These are phyloP conservation scores for Rhynchosporium secalis DNA, from an alignment of 2,329 filamentous ascomycete species.

Conservation along the genomic window DNA sequence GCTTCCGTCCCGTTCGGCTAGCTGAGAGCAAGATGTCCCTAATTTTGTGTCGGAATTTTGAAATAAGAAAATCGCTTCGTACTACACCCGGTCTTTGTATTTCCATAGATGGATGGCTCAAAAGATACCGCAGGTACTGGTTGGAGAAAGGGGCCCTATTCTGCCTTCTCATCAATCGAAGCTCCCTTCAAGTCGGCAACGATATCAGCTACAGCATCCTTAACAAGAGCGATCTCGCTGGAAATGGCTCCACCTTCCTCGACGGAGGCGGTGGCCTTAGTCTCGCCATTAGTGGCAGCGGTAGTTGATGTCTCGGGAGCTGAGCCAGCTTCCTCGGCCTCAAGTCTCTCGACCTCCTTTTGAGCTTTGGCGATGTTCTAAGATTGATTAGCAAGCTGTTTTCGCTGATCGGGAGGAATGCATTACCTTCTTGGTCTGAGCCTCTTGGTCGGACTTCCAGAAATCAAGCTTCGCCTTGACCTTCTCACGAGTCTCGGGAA, in stretches of 20 bases:
- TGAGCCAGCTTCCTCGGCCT: constrained; percentile 61
- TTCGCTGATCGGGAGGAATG: neutral
- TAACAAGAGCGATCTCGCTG: constrained; percentile 38
- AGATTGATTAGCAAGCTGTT: constrained; percentile 38
- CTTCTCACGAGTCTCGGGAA: constrained; percentile 79
- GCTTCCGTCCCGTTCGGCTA: neutral
- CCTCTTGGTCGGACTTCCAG: constrained; percentile 89
- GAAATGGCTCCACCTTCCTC: constrained; percentile 35
- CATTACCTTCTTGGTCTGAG: constrained; percentile 84
- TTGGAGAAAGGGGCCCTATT: constrained; percentile 23
- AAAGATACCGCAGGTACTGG: neutral
- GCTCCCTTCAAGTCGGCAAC: constrained; percentile 60
- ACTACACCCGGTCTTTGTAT: constrained; percentile 1
- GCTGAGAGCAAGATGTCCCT: constrained; percentile 5
- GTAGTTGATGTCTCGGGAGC: constrained; percentile 47
- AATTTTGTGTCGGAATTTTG: neutral
- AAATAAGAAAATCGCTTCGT: neutral
- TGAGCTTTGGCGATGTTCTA: constrained; percentile 98
- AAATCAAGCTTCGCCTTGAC: constrained; percentile 86
- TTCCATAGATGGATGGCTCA: constrained; percentile 6
- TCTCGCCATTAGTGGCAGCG: constrained; percentile 54
- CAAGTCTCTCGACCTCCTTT: constrained; percentile 89
- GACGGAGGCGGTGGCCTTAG: constrained; percentile 41
- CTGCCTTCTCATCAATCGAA: constrained; percentile 55
- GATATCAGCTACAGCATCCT: constrained; percentile 59